Evolutionary conservation across 805 yeast species (phyloP).

Genomic region (Candida michaelii): DNA sequence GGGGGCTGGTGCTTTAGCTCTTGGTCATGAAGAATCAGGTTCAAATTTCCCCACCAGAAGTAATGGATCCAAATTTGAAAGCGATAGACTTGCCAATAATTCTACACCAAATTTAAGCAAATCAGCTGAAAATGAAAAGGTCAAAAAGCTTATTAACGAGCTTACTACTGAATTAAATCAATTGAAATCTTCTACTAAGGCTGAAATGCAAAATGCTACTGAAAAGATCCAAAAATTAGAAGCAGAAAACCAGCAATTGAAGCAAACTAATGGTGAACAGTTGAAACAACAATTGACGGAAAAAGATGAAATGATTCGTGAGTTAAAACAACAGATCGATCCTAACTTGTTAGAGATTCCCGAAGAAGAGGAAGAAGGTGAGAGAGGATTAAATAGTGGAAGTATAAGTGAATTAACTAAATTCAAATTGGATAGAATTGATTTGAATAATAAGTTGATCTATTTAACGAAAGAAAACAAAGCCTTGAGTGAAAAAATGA

Average conservation of each 20-base stretch:
- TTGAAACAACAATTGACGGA: constrained; percentile 26
- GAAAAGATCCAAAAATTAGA: constrained; percentile 53
- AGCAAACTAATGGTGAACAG: constrained; percentile 10
- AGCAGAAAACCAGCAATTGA: constrained; percentile 16
- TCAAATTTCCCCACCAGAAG: not conserved
- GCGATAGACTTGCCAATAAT: constrained; percentile 11
- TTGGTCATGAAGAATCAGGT: not conserved
- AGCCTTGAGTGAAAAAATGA: constrained; percentile 38
- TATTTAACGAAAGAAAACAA: constrained; percentile 48
- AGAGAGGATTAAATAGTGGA: constrained; percentile 10
- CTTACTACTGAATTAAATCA: constrained; percentile 33
- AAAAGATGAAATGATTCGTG: constrained; percentile 30
- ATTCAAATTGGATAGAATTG: constrained; percentile 44
- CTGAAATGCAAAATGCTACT: constrained; percentile 59
- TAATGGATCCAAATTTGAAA: constrained; percentile 3
- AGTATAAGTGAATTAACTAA: constrained; percentile 33
- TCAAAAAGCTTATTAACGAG: constrained; percentile 32
- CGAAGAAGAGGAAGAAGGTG: constrained; percentile 22
- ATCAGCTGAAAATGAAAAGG: constrained; percentile 23
- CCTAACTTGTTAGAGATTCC: constrained; percentile 21
- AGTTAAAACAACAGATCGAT: constrained; percentile 28
- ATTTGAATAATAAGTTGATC: constrained; percentile 43
- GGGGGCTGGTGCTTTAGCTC: not conserved
- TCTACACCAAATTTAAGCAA: constrained; percentile 14
- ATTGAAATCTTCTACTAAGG: constrained; percentile 34